Conservation (phyloP, 2,329 filamentous ascomycete genomes). For the Chaetomium olivaceum region DNA sequence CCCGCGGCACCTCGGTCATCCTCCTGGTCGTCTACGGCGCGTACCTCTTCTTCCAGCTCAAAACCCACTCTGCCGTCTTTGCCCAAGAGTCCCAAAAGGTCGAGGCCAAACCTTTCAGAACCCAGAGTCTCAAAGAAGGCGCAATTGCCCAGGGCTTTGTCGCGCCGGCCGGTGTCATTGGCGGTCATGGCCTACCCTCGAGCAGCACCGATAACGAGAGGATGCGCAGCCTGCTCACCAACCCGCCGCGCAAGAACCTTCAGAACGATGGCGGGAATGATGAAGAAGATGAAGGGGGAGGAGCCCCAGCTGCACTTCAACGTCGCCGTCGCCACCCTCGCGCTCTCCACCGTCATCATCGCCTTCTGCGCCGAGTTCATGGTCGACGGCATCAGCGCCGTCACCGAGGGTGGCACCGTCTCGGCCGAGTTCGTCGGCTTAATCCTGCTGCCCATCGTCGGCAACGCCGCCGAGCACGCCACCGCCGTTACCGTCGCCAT, state of each 20-base stretch:
- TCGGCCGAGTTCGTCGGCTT: slow-evolving; percentile 76
- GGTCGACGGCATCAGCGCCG: slow-evolving; percentile 69
- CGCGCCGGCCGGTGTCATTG: slow-evolving; percentile 43
- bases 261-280: slow-evolving; percentile 47
- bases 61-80: slow-evolving; percentile 19
- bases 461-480: slow-evolving; percentile 79
- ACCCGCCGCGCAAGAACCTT: slow-evolving; percentile 37
- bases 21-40: slow-evolving; percentile 68
- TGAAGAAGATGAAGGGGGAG: slow-evolving; percentile 64
- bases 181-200: slow-evolving; percentile 16
- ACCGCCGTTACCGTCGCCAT: slow-evolving; percentile 77
- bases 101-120: slow-evolving; percentile 55
- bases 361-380: slow-evolving; percentile 80
- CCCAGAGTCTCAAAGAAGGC: slow-evolving; percentile 33
- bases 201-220: slow-evolving; percentile 42
- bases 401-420: slow-evolving; percentile 60
- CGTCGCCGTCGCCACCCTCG: slow-evolving; percentile 60
- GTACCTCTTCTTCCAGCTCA: slow-evolving; percentile 77
- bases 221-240: slow-evolving; percentile 48
- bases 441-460: slow-evolving; percentile 80
- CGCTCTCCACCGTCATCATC: slow-evolving; percentile 65
- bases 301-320: slow-evolving; percentile 71
- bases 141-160: slow-evolving; percentile 45
- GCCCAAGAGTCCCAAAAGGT: slow-evolving; percentile 75
- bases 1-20: slow-evolving; percentile 65